These are phyloP conservation scores for Narthecium ossifragum DNA, from an alignment of 106 monocot genomes.

Conservation along the genomic window DNA sequence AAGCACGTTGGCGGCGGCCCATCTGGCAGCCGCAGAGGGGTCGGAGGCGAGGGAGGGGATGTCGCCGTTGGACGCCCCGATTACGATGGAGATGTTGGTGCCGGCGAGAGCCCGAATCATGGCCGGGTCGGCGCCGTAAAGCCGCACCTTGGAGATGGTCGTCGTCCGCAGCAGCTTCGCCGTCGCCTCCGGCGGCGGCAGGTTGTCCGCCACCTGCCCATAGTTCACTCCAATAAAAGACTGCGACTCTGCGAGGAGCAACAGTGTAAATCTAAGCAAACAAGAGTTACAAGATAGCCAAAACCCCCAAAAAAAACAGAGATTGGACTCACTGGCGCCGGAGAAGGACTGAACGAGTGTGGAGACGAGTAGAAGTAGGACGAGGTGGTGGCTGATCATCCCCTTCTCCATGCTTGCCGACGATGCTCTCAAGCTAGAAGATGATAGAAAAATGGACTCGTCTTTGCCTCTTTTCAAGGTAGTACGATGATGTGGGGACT, in stretches of 20 bases:
- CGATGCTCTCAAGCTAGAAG: too few relatives aligned
- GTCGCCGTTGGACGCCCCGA: conserved; percentile 69
- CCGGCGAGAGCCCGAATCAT: conserved; percentile 52
- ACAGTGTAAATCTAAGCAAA: too few relatives aligned
- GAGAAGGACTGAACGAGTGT: too few relatives aligned
- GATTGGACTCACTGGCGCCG: too few relatives aligned
- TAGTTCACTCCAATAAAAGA: conserved; percentile 77
- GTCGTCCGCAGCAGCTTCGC: conserved; percentile 57
- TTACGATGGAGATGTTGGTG: conserved; percentile 56
- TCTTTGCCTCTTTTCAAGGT: too few relatives aligned
- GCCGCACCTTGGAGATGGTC: conserved; percentile 67
- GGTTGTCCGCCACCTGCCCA: conserved; percentile 78
- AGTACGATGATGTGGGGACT: too few relatives aligned
- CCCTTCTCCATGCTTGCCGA: too few relatives aligned
- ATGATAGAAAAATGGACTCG: too few relatives aligned
- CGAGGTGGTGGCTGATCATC: too few relatives aligned
- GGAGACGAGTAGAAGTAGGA: too few relatives aligned
- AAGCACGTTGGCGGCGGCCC: conserved; percentile 63
- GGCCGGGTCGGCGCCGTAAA: conserved; percentile 61
- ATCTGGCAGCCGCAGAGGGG: conserved; percentile 47
- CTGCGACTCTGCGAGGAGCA: conserved; percentile 28
- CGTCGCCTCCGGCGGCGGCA: conserved; percentile 59
- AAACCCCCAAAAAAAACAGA: too few relatives aligned
- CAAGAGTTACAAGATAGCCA: too few relatives aligned
- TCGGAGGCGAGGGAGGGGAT: conserved; percentile 57